Percentiles rank a stretch among this genome's conserved stretches.
These are phyloP conservation scores for Skeletonema menzelii DNA, from an alignment of 108 stramenopile genomes.

Conservation along the genomic window DNA sequence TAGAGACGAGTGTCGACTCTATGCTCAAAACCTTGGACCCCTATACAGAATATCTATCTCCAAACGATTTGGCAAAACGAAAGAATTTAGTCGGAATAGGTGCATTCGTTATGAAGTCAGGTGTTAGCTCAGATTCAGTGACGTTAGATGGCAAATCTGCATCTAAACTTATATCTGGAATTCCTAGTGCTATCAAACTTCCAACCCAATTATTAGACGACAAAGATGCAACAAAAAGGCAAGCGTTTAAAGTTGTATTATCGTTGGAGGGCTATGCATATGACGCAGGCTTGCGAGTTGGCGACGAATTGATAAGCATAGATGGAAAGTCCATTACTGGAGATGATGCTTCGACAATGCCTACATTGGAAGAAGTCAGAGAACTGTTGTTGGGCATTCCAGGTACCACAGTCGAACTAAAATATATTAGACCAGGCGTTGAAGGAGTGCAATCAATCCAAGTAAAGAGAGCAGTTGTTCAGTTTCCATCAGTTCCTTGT, in stretches of 20 bases:
- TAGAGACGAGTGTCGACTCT: background rate
- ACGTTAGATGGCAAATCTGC: background rate
- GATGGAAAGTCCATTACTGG: background rate
- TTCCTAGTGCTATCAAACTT: background rate
- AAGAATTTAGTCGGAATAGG: background rate
- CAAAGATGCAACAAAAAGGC: background rate
- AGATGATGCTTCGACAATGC: background rate
- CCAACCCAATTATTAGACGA: background rate
- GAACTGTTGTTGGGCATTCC: background rate
- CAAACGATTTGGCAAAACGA: background rate
- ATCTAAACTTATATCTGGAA: background rate
- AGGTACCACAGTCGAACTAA: background rate
- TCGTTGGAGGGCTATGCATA: background rate
- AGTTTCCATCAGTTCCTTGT: background rate
- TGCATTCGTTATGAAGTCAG: background rate
- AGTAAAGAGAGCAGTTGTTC: background rate
- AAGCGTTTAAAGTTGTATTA: background rate
- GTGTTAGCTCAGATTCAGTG: background rate
- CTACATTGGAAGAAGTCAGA: background rate
- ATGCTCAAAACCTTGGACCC: background rate
- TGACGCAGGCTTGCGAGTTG: background rate
- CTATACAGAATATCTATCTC: background rate
- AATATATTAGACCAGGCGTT: background rate
- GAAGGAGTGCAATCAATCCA: background rate
- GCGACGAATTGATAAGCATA: background rate